A percentile compares a stretch with the other conserved stretches of the same genome.
Evolutionary conservation across 2,329 filamentous ascomycete species (phyloP).

Genomic region (Aspergillus fumigatiaffinis): DNA sequence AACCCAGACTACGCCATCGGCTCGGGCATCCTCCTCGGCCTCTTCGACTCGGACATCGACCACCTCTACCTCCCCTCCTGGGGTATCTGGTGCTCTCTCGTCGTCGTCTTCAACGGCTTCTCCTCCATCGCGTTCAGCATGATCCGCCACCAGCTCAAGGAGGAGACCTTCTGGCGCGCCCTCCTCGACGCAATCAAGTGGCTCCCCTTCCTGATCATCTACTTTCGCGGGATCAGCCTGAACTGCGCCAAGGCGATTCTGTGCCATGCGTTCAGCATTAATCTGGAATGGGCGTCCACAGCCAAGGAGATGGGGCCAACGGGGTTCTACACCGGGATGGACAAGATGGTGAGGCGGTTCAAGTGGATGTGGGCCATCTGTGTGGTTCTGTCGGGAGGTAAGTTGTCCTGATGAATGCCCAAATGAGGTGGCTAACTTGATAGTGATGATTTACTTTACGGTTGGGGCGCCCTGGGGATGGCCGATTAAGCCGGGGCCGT

Average conservation of each 20-base stretch:
- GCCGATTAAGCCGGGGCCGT: conserved; percentile 32
- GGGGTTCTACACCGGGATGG: conserved; percentile 74
- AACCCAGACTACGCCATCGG: conserved; percentile 61
- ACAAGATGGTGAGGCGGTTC: conserved; percentile 74
- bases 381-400: conserved; percentile 8
- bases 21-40: conserved; percentile 64
- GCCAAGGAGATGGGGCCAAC: conserved; percentile 77
- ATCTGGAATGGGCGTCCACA: conserved; percentile 84
- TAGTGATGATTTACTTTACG: conserved; percentile 26
- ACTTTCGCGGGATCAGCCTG: conserved; percentile 79
- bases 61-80: conserved; percentile 66
- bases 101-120: too few relatives aligned
- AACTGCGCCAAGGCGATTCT: conserved; percentile 65
- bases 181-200: conserved; percentile 64
- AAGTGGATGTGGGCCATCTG: conserved; percentile 59
- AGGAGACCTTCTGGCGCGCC: too few relatives aligned
- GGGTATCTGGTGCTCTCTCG: too few relatives aligned
- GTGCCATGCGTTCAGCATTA: conserved; percentile 77
- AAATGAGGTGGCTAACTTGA: conserved; percentile 2
- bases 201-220: conserved; percentile 65
- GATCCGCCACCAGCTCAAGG: too few relatives aligned
- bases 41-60: conserved; percentile 64
- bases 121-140: too few relatives aligned
- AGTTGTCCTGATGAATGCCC: conserved; percentile 12
- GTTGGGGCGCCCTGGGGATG: conserved; percentile 32